Evolutionary conservation across 2,329 filamentous ascomycete species (phyloP), one percentile per base, ranked within the genome.

Genomic region (Talaromyces albobiverticillius): DNA sequence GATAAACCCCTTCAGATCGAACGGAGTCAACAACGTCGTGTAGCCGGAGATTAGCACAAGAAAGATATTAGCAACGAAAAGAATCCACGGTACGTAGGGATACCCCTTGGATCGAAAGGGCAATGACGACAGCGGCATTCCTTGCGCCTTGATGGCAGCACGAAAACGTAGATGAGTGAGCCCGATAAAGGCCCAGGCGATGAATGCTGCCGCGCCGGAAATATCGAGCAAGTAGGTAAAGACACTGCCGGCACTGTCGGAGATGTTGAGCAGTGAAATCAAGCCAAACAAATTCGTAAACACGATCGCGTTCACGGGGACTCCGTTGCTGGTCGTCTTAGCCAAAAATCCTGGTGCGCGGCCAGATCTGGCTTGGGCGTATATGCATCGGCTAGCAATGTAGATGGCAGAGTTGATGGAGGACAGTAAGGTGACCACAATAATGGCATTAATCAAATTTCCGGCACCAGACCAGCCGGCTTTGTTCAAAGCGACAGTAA

Each of bases 201-300:
- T 50, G 47, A 50, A 50, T 20, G 43, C 29, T 16, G 43, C 43
- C 16, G 43, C 25, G 9, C 67, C 63, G 20, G 64, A 62, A 38
- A 72, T 71, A 52, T 69, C 66, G 36, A 65, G 59, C 49, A 70
- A 57, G 64, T 66, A 70, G 48, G 51, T 62, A 56, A 90, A 60
- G 71, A 87, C 86, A 3, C 76, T 73, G 16, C 81, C 77, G 25
- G 84, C 84, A 36, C 77, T 80, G 58, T 77, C 79, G 36, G 81
- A 83, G 36, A 84, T 79, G 66, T 87, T 88, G 63, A 90, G 81
- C 74, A 85, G 90, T 0, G 84, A 83, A 3, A 90, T 77, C 14
- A 86, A 76, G 25, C 84, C 83, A 61, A 89, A 77, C 1, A 70
- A 65, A 16, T 66, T 67, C 0, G 76, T 78, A 57, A 75, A 64